Evolutionary conservation across 768 basidiomycete species (phyloP), one percentile per base, ranked within the genome.

Genomic region (Exidia glandulosa): DNA sequence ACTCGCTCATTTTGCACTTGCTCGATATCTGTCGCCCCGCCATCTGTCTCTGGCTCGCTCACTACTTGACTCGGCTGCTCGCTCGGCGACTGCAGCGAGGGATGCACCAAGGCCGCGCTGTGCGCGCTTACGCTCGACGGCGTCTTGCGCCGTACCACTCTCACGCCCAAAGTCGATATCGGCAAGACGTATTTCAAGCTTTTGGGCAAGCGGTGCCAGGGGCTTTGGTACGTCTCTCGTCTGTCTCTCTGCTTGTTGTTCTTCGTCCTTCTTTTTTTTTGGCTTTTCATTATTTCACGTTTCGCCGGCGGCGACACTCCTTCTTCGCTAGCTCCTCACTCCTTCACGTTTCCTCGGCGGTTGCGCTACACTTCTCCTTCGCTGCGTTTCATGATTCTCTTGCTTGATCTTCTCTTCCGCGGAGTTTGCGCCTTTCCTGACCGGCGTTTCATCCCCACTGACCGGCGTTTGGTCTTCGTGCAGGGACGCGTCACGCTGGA

Each of bases 71-170:
- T 10, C 41, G 16, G 7, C 34, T n/a, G n/a, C n/a, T n/a, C n/a
- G n/a, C n/a, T n/a, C n/a, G n/a, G 34, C 41, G 16, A 14, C 41
- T 23, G 6, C 13, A 58, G 32, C 63, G 67, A 69, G 47, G 70
- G 70, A 0, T 63, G 58, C 25, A 64, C 64, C 4, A 69, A 68
- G 52, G 61, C 64, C 9, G 59, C 64, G 19, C 27, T 68, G 3
- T 66, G 66, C 25, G 66, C 60, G 4, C 50, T 70, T 2, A 65
- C 64, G 3, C 48, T 69, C 3, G 63, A 66, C 52, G 45, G 58
- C 9, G 23, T 66, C 14, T 58, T 69, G 50, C 50, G 30, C 27
- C 5, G 19, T 13, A 23, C 25, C 0, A 25, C 25, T 23, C 50
- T 27, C 25, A 31, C 6, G 6, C 16, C 25, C 30, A n/a, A n/a